Percentiles rank a stretch among this genome's conserved stretches.
Evolutionary conservation across 371 early-diverging fungal species (phyloP).

Genomic region (Zopfochytrium polystomum): DNA sequence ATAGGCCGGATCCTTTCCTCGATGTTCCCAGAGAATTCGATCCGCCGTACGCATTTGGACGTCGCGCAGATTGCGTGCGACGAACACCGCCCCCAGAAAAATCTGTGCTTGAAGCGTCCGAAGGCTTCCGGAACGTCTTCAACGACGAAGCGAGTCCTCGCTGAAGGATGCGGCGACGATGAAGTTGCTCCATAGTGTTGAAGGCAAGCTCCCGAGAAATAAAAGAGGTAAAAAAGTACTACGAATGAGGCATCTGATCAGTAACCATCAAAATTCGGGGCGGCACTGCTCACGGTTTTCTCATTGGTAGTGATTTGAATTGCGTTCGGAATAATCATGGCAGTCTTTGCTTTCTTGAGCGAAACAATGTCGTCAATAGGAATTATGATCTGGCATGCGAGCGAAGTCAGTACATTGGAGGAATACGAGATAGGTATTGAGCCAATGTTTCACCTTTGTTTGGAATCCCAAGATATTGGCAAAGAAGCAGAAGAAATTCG

Average conservation of each 20-base stretch:
- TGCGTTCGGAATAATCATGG: slow-evolving; percentile 81
- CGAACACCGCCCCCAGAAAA: no score
- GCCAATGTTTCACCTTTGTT: slow-evolving; percentile 60
- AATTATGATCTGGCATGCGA: slow-evolving; percentile 60
- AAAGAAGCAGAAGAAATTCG: slow-evolving; percentile 78
- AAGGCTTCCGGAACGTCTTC: no score
- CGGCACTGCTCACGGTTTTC: slow-evolving; percentile 51
- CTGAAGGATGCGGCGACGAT: no score
- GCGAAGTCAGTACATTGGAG: neutral
- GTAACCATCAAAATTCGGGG: slow-evolving; percentile 4
- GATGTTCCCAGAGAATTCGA: no score
- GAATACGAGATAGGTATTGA: neutral
- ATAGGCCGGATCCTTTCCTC: no score
- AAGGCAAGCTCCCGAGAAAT: slow-evolving; percentile 32
- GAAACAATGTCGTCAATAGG: slow-evolving; percentile 74
- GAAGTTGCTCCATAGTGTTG: slow-evolving; percentile 16
- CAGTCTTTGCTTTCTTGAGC: slow-evolving; percentile 78
- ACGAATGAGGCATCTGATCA: neutral
- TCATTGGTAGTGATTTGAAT: slow-evolving; percentile 68
- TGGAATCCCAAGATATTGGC: slow-evolving; percentile 93
- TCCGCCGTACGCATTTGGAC: no score
- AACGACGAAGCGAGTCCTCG: no score
- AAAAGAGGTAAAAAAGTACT: slow-evolving; percentile 43
- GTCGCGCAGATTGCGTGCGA: no score
- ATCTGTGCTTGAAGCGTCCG: no score